Conservation (phyloP, 345 rosid genomes). For the sweet orange (Citrus sinensis) region DNA sequence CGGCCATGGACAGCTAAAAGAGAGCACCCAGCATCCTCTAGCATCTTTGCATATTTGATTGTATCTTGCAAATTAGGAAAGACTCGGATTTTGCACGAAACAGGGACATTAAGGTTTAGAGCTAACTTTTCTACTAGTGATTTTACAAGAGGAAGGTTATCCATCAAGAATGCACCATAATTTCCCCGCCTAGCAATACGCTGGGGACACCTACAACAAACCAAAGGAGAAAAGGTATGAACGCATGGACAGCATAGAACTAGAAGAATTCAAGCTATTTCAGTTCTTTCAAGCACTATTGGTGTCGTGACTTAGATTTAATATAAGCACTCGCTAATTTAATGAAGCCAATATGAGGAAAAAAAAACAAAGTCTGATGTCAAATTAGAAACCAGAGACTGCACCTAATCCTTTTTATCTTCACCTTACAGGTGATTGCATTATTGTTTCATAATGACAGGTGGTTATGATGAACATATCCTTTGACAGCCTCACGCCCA, state of each 20-base stretch:
- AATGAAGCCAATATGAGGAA: neutral
- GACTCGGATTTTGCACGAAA: slow-evolving; percentile 86
- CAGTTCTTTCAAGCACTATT: neutral
- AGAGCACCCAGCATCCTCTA: slow-evolving; percentile 94
- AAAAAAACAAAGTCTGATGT: neutral
- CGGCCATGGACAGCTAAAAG: slow-evolving; percentile 91
- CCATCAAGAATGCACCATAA: slow-evolving; percentile 97
- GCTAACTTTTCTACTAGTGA: slow-evolving; percentile 76
- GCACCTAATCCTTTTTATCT: neutral
- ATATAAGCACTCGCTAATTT: neutral
- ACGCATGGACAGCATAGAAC: neutral
- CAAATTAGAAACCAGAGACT: neutral
- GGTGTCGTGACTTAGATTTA: neutral
- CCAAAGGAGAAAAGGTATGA: neutral
- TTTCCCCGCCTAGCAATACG: slow-evolving; percentile 86
- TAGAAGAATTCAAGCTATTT: neutral
- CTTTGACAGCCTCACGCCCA: neutral
- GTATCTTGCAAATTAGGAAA: slow-evolving; percentile 78
- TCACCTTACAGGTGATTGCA: neutral
- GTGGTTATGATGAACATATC: neutral
- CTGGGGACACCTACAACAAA: slow-evolving; percentile 75
- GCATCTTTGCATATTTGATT: slow-evolving; percentile 76
- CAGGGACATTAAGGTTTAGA: slow-evolving; percentile 61
- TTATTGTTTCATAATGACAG: neutral
- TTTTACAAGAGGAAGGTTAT: slow-evolving; percentile 82